phyloP scores from a whole-genome alignment of 768 basidiomycete species.

The Dacryopinax primogenitus region DNA sequence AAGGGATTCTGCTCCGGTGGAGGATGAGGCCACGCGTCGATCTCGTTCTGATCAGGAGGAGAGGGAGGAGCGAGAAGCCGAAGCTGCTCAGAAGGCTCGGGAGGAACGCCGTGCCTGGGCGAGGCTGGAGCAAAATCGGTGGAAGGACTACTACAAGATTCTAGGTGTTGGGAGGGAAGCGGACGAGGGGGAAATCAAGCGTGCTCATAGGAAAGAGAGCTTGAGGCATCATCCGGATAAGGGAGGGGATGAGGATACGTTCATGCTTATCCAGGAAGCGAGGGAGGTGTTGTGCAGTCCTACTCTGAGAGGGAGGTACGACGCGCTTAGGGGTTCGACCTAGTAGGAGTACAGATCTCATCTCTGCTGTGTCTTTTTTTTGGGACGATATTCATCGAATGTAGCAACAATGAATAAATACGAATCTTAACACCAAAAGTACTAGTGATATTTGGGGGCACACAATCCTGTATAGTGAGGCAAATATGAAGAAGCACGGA shows the following conservation, averaged over 20 bases:
- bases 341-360: background rate
- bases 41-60: background rate
- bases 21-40: background rate
- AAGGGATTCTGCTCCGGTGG: background rate
- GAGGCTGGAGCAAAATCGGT: background rate
- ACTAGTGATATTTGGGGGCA: too few relatives aligned
- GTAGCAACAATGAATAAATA: background rate
- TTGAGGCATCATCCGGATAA: constrained; percentile 36
- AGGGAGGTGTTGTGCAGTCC: background rate
- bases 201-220: constrained; percentile 43
- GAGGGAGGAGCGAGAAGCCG: constrained; percentile 3
- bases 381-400: background rate
- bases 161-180: constrained; percentile 44
- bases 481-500: too few relatives aligned
- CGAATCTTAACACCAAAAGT: too few relatives aligned
- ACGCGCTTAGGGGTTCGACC: background rate
- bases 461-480: too few relatives aligned
- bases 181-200: constrained; percentile 34
- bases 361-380: background rate
- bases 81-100: background rate
- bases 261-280: constrained; percentile 80
- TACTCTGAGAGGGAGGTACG: background rate
- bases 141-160: constrained; percentile 19
- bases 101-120: constrained; percentile 1
- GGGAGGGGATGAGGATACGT: constrained; percentile 92